Evolutionary conservation across 176 grass and related monocot genomes (phyloP).

Genomic region (Cocos nucifera): DNA sequence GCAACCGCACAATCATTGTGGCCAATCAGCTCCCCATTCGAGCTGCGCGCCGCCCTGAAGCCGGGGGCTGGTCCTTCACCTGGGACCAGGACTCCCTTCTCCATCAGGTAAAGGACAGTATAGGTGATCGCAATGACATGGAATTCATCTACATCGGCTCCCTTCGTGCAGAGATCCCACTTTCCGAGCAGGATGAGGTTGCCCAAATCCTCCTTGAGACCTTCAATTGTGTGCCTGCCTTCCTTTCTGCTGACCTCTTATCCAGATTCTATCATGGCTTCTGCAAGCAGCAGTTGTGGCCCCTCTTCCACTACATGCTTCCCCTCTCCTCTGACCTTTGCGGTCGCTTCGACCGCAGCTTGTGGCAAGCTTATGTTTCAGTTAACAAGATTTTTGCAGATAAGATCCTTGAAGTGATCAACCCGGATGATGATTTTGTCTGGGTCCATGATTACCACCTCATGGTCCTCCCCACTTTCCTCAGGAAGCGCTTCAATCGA

Average conservation of each 20-base stretch:
- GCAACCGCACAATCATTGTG: conserved; percentile 80
- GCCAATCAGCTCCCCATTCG: conserved; percentile 91
- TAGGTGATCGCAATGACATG: conserved; percentile 43
- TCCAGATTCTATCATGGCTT: conserved; percentile 85
- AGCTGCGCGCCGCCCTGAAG: conserved; percentile 15
- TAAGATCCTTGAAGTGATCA: conserved; percentile 93
- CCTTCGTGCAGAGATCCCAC: conserved; percentile 58
- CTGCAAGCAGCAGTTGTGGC: conserved; percentile 99
- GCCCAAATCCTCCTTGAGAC: conserved; percentile 52
- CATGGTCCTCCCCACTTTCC: conserved; percentile 77
- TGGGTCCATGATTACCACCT: conserved; percentile 98
- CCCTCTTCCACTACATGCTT: conserved; percentile 99
- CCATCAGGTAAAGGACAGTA: conserved; percentile 68
- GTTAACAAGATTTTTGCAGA: conserved; percentile 96
- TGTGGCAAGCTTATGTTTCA: conserved; percentile 90
- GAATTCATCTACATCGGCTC: conserved; percentile 89
- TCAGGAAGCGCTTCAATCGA: conserved; percentile 73
- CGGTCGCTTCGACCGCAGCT: conserved; percentile 67
- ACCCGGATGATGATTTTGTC: conserved; percentile 78
- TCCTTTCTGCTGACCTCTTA: too few species aligned
- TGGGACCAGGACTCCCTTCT: conserved; percentile 87
- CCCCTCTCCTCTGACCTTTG: conserved; percentile 85
- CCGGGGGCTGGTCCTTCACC: conserved; percentile 42
- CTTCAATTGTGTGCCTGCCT: conserved; percentile 74
- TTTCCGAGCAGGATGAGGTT: conserved; percentile 58